Conservation (phyloP, 805 yeast species). For the Zygoascus flipseniorum region DNA sequence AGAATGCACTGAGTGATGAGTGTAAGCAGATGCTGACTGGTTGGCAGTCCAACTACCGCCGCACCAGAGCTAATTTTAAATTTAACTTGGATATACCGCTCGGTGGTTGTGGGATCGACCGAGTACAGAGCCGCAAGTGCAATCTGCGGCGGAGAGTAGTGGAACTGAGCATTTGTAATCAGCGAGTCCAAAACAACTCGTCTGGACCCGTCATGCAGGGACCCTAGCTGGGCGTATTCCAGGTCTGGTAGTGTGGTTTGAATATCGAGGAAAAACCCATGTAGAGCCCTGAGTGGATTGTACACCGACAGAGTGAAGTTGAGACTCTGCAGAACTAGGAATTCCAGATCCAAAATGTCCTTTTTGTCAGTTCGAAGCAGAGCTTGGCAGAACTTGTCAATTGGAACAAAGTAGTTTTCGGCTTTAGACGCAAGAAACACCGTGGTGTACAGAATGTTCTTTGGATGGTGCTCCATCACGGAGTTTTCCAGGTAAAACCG, state of each 20-base stretch:
- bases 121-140: slow-evolving; percentile 79
- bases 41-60: neutral
- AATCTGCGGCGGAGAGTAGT: slow-evolving; percentile 90
- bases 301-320: slow-evolving; percentile 77
- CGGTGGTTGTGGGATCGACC: slow-evolving; percentile 38
- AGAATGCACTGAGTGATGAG: slow-evolving; percentile 23
- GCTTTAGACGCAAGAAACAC: slow-evolving; percentile 87
- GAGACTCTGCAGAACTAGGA: slow-evolving; percentile 61
- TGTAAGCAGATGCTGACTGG: slow-evolving; percentile 4
- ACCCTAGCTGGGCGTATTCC: slow-evolving; percentile 48
- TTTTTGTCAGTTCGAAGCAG: slow-evolving; percentile 59
- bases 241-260: slow-evolving; percentile 47
- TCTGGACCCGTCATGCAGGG: slow-evolving; percentile 63
- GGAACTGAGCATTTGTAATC: slow-evolving; percentile 65
- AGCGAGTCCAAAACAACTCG: slow-evolving; percentile 57
- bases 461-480: slow-evolving; percentile 84
- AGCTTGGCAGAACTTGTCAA: slow-evolving; percentile 66
- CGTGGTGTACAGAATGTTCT: slow-evolving; percentile 67
- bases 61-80: slow-evolving; percentile 11
- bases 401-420: slow-evolving; percentile 83
- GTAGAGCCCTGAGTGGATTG: slow-evolving; percentile 83
- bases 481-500: slow-evolving; percentile 73
- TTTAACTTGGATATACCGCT: slow-evolving; percentile 5
- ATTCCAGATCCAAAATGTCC: slow-evolving; percentile 69
- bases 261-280: slow-evolving; percentile 88